phyloP scores from a whole-genome alignment of 441 rosid species.

The Pelargonium myrrhifolium region DNA sequence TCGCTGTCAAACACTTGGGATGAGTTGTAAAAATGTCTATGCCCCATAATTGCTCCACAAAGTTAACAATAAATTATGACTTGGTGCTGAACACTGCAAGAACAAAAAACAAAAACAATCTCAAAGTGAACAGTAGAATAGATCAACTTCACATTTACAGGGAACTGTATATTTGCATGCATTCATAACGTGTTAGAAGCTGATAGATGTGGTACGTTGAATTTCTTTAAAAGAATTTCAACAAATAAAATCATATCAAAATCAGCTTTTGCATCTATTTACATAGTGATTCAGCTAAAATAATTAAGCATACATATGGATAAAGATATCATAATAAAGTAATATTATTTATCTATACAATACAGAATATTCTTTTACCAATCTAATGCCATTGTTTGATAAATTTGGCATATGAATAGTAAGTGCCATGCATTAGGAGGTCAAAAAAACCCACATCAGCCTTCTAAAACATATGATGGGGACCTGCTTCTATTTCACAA shows the following conservation, averaged over 20 bases:
- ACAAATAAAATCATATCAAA: too few species aligned
- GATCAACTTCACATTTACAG: background rate
- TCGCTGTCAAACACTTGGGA: conserved; percentile 51
- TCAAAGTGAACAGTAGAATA: conserved; percentile 14
- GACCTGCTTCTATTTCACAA: background rate
- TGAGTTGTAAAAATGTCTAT: conserved; percentile 46
- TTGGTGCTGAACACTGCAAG: background rate
- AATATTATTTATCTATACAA: background rate
- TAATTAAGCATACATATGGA: background rate
- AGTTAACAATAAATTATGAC: too few species aligned
- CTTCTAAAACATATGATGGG: background rate
- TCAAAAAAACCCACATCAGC: background rate
- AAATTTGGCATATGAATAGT: background rate
- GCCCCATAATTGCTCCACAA: conserved; percentile 40
- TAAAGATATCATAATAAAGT: background rate
- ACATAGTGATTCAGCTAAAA: background rate
- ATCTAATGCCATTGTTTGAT: background rate
- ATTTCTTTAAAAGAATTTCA: too few species aligned
- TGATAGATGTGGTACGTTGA: background rate
- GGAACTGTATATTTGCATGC: background rate
- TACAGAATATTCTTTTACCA: background rate
- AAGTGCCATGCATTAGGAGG: background rate
- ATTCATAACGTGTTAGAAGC: background rate
- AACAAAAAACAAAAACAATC: conserved; percentile 14
- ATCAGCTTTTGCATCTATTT: background rate